phyloP scores from a whole-genome alignment of 2,329 filamentous ascomycete genomes.

The Neofusicoccum laricinum region DNA sequence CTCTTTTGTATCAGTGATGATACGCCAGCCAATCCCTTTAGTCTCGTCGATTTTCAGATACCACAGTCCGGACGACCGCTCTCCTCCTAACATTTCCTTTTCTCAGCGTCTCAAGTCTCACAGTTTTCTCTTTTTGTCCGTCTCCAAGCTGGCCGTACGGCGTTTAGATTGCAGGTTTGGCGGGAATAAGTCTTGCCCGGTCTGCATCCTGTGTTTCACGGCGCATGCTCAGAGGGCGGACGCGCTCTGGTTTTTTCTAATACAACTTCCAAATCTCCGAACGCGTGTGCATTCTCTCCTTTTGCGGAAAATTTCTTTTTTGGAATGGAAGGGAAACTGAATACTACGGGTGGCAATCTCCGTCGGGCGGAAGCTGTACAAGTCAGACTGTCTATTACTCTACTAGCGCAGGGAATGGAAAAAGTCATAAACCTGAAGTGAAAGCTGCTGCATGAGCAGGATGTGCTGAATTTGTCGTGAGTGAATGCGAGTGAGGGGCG shows the following conservation, averaged over 20 bases:
- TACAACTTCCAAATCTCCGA: conserved; percentile 3
- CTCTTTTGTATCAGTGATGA: conserved; percentile 12
- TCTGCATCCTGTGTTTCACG: neutral
- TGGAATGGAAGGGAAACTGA: neutral
- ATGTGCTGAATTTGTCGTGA: neutral
- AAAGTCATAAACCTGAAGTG: neutral
- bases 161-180: conserved; percentile 5
- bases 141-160: conserved; percentile 1
- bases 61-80: conserved; percentile 9
- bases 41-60: conserved; percentile 16
- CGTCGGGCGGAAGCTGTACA: neutral
- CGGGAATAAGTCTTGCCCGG: neutral
- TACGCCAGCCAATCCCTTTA: conserved; percentile 8
- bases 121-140: neutral
- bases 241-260: neutral
- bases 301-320: conserved; percentile 7
- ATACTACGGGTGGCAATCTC: conserved; percentile 9
- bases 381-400: neutral
- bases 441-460: too few relatives aligned
- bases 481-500: neutral
- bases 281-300: conserved; percentile 10
- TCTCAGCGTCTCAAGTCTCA: conserved; percentile 6
- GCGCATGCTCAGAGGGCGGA: neutral
- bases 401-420: conserved; percentile 5
- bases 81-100: conserved; percentile 4